Conservation (phyloP, 2,329 filamentous ascomycete species). For the Pezicula rhizophila region DNA sequence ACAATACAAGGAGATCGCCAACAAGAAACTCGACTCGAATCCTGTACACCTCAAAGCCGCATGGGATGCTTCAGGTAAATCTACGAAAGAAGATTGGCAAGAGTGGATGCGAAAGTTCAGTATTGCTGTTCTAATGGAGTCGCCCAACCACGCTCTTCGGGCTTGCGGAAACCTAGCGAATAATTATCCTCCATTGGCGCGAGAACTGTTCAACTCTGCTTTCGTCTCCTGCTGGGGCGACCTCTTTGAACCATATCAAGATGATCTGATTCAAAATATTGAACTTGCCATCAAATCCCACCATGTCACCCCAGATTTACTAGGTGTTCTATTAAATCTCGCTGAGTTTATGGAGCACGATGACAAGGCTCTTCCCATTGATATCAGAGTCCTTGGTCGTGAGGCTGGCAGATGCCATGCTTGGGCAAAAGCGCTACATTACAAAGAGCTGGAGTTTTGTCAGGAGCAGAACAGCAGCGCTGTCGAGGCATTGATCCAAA, state of each 20-base stretch:
- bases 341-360: constrained; percentile 99
- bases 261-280: constrained; percentile 92
- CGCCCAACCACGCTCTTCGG: constrained; percentile 87
- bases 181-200: constrained; percentile 83
- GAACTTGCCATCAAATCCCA: constrained; percentile 92
- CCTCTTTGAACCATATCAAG: constrained; percentile 87
- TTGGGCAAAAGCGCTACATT: constrained; percentile 95
- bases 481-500: constrained; percentile 95
- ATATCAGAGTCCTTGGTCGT: constrained; percentile 88
- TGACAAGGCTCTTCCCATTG: constrained; percentile 95
- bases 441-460: constrained; percentile 97
- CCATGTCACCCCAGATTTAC: constrained; percentile 90
- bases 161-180: constrained; percentile 89
- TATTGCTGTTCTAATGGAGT: constrained; percentile 89
- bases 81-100: constrained; percentile 97
- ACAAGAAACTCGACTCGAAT: constrained; percentile 95
- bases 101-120: constrained; percentile 98
- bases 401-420: constrained; percentile 96
- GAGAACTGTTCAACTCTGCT: constrained; percentile 95
- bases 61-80: constrained; percentile 95
- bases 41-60: constrained; percentile 94
- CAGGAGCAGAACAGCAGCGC: constrained; percentile 94
- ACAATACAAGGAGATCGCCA: constrained; percentile 74
- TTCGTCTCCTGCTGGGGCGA: constrained; percentile 99
- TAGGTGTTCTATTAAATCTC: constrained; percentile 89